Base-by-base conservation (phyloP, 2,329 filamentous ascomycete genomes). In the Phialocephala sp. region DNA sequence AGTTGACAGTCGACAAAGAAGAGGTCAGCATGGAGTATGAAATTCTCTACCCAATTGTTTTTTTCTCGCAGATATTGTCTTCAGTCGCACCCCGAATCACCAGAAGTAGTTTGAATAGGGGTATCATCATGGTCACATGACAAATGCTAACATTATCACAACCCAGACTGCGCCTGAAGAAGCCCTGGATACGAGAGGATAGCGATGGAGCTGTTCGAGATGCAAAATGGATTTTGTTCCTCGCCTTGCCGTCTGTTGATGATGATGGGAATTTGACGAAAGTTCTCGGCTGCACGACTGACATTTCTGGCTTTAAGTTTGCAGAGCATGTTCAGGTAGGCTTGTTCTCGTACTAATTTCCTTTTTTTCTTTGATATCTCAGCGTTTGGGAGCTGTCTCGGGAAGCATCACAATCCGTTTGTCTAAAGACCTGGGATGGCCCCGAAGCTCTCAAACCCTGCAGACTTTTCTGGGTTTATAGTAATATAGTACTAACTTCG, bases 261-360 rank as follows among this genome's bases (percentile, higher is more conserved):
- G 79, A 82, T 1, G 80, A 85, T 22, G 89, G 89, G 3, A 80
- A 81, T 35, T 82, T 93, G 59, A 91, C 91, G 77, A 87, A 87
- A 68, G 89, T 93, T 3, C 18, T 83, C 84, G 52, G 76, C 73
- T 91, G 88, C 72, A 89, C 94, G 56, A 94, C 91, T 0, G 91
- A 96, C 72, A 95, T 95, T 68, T 92, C 89, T 20, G 86, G 90
- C 60, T 91, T 94, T 76, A 96, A 95, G 75, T 89, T 89, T 82
- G 91, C 92, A 0, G 92, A 95, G 76, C 87, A 89, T 52, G 87
- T 93, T 39, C 27, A 32, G 27, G 27, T 32, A 32, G 27, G 27
- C 27, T 3, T 32, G 6, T 32, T 32, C 27, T 32, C 27, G 27
- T 32, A 3, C 27, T 32, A 32, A 32, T 3, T 32, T 6, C 3